Conservation (phyloP, 1,284 basidiomycete species). For the Puccinia brachypodii region DNA sequence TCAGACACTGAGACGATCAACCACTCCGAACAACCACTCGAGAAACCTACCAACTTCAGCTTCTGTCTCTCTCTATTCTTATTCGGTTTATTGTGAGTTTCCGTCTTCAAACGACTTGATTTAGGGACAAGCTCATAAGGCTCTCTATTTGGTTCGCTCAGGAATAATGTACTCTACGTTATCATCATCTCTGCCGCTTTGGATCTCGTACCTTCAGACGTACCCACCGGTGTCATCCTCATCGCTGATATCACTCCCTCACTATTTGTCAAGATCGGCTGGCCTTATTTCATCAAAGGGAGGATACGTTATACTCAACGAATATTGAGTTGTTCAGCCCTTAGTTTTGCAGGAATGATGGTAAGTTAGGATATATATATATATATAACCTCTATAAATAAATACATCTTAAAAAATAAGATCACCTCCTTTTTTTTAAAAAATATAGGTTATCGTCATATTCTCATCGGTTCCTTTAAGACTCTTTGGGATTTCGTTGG, state of each 20-base stretch:
- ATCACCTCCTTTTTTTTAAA: neutral
- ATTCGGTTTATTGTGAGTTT: constrained; percentile 26
- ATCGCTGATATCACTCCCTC: constrained; percentile 58
- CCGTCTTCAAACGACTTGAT: no score
- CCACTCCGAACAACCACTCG: no score
- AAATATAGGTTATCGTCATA: constrained; percentile 75
- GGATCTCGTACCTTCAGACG: constrained; percentile 84
- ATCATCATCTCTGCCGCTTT: constrained; percentile 93
- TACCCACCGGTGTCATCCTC: constrained; percentile 65
- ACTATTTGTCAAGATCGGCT: constrained; percentile 74
- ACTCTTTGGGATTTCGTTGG: constrained; percentile 80
- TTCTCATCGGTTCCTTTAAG: constrained; percentile 71
- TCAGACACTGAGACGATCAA: neutral
- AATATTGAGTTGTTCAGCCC: constrained; percentile 66
- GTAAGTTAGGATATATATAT: no score
- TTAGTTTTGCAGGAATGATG: constrained; percentile 56
- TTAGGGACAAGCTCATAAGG: no score
- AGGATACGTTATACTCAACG: constrained; percentile 74
- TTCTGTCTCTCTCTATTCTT: constrained; percentile 4
- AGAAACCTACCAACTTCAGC: neutral
- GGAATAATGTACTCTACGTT: constrained; percentile 65
- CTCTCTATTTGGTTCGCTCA: neutral
- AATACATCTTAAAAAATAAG: neutral
- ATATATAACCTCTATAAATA: neutral
- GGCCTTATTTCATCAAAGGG: constrained; percentile 84